phyloP scores from a whole-genome alignment of 1,284 basidiomycete species.

The Fomitiporia mediterranea region DNA sequence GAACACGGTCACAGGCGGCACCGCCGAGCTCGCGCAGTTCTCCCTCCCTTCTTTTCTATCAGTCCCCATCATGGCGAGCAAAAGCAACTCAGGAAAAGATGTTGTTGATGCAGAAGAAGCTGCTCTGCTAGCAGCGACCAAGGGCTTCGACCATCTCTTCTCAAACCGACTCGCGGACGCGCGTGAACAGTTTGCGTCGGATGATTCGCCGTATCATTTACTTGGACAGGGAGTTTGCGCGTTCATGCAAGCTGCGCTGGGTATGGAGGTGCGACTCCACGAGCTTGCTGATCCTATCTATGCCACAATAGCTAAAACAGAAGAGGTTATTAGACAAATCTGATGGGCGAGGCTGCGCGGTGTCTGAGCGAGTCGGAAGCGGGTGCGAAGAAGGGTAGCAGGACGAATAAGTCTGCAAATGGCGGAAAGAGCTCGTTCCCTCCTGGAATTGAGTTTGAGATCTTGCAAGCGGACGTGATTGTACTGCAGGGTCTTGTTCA shows the following conservation, averaged over 20 bases:
- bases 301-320: no score
- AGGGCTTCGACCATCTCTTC: slow-evolving; percentile 66
- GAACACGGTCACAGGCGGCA: slow-evolving; percentile 1
- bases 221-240: slow-evolving; percentile 68
- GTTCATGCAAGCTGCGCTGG: slow-evolving; percentile 74
- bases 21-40: no score
- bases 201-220: slow-evolving; percentile 62
- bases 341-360: slow-evolving; percentile 54
- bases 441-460: slow-evolving; percentile 66
- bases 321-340: slow-evolving; percentile 39
- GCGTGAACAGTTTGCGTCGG: slow-evolving; percentile 42
- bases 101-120: slow-evolving; percentile 19
- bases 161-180: slow-evolving; percentile 57
- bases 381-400: slow-evolving; percentile 52
- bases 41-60: no score
- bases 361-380: slow-evolving; percentile 55
- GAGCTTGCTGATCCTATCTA: no score
- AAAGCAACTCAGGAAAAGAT: not conserved
- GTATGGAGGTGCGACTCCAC: slow-evolving; percentile 68
- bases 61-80: not conserved
- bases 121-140: slow-evolving; percentile 46
- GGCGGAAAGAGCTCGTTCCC: slow-evolving; percentile 35
- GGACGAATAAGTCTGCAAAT: slow-evolving; percentile 30
- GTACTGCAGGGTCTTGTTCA: slow-evolving; percentile 65
- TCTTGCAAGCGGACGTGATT: slow-evolving; percentile 65